phyloP scores from a whole-genome alignment of 768 basidiomycete genomes.

The Mycena floridula region DNA sequence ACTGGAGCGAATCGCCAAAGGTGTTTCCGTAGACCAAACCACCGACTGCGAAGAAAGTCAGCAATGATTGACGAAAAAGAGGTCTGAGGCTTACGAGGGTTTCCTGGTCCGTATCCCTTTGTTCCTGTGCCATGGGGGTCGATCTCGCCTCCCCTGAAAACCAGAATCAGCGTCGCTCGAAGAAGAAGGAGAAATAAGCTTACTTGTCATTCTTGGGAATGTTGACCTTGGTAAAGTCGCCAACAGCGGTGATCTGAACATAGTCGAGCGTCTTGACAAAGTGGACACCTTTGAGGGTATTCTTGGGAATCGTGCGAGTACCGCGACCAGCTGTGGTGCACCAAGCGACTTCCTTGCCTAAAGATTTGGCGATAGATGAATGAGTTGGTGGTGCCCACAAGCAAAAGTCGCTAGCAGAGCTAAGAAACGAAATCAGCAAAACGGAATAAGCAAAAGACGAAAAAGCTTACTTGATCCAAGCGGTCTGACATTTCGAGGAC shows the following conservation, averaged over 20 bases:
- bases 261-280: slow-evolving; percentile 52
- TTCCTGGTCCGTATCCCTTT: too few species aligned
- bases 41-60: too few species aligned
- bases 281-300: slow-evolving; percentile 23
- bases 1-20: slow-evolving; percentile 43
- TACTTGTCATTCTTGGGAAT: slow-evolving; percentile 42
- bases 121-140: too few species aligned
- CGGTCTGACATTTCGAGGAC: slow-evolving; percentile 61
- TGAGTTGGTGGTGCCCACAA: slow-evolving; percentile 43
- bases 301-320: slow-evolving; percentile 56
- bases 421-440: too few species aligned
- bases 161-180: slow-evolving; percentile 30
- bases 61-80: not conserved
- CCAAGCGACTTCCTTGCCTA: slow-evolving; percentile 39
- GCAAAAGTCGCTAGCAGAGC: slow-evolving; percentile 50
- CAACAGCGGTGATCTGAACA: slow-evolving; percentile 39
- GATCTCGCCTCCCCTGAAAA: too few species aligned
- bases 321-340: slow-evolving; percentile 39
- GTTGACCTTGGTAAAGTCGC: slow-evolving; percentile 55
- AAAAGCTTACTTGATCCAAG: slow-evolving; percentile 36
- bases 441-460: not conserved
- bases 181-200: too few species aligned
- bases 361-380: slow-evolving; percentile 1
- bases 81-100: not conserved
- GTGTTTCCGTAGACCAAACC: too few species aligned